Evolutionary conservation across 2,329 filamentous ascomycete species (phyloP).

Genomic region (Diaporthe sp.): DNA sequence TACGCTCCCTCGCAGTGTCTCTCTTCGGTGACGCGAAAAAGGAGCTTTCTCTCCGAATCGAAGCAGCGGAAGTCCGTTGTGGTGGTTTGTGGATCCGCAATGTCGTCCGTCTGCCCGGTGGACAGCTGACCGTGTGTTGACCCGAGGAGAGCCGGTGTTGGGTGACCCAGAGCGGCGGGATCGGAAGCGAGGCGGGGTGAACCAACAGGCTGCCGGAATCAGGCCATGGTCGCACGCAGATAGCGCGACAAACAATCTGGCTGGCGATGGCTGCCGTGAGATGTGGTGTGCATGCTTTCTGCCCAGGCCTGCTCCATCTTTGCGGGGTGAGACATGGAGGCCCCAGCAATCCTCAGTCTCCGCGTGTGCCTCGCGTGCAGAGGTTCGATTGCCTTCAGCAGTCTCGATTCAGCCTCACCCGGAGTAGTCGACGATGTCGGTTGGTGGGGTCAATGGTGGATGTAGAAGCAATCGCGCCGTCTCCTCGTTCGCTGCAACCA

Average conservation of each 20-base stretch:
- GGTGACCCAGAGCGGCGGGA: slow-evolving; percentile 22
- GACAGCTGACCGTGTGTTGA: slow-evolving; percentile 9
- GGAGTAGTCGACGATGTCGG: not conserved
- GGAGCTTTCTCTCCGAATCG: not conserved
- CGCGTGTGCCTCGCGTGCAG: not conserved
- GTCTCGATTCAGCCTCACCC: slow-evolving; percentile 11
- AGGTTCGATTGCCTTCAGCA: slow-evolving; percentile 8
- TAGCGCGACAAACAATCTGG: not conserved
- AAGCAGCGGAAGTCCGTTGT: not conserved
- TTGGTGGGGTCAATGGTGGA: not conserved
- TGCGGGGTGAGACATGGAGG: not conserved
- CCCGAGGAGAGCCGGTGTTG: slow-evolving; percentile 22
- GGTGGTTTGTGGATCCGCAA: not conserved
- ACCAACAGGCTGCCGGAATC: slow-evolving; percentile 22
- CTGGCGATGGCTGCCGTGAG: not conserved
- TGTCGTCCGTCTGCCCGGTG: slow-evolving; percentile 8
- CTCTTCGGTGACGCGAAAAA: not conserved
- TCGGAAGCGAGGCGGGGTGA: slow-evolving; percentile 23
- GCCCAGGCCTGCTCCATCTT: not conserved
- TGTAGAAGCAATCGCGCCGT: not conserved
- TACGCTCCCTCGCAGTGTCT: not conserved
- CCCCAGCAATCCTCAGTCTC: not conserved
- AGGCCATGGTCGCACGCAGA: slow-evolving; percentile 13
- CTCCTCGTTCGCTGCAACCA: slow-evolving; percentile 15
- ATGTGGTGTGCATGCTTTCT: not conserved